Percentiles rank a stretch among this genome's conserved stretches.
Evolutionary conservation across 805 yeast genomes (phyloP).

Genomic region (Huiozyma sinensis): DNA sequence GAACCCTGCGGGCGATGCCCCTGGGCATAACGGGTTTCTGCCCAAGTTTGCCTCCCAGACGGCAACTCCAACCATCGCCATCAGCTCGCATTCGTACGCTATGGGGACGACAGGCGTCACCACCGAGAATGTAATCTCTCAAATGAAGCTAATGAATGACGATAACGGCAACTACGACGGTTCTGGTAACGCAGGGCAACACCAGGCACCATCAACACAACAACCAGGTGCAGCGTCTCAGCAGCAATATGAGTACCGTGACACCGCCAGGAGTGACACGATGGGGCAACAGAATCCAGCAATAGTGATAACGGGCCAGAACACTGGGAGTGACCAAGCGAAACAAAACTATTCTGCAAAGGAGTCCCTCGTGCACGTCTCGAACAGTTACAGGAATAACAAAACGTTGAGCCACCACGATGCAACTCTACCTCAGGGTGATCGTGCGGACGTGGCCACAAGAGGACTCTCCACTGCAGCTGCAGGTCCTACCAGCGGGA

Average conservation of each 20-base stretch:
- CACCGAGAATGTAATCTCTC: slow-evolving; percentile 28
- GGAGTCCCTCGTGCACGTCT: slow-evolving; percentile 5
- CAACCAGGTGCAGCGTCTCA: slow-evolving; percentile 3
- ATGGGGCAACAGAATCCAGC: background rate
- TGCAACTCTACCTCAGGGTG: background rate
- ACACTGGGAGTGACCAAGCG: too few relatives aligned
- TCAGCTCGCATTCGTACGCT: slow-evolving; percentile 50
- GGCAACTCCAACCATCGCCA: slow-evolving; percentile 59
- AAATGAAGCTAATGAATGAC: slow-evolving; percentile 14
- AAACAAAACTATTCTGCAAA: slow-evolving; percentile 3
- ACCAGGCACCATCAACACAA: background rate
- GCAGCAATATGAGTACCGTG: slow-evolving; percentile 8
- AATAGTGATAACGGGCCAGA: background rate
- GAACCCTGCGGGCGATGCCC: slow-evolving; percentile 1
- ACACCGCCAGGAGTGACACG: background rate
- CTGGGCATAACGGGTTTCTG: slow-evolving; percentile 13
- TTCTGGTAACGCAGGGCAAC: background rate
- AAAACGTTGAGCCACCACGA: background rate
- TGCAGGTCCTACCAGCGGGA: slow-evolving; percentile 12
- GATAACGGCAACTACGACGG: too few relatives aligned
- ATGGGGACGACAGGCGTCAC: slow-evolving; percentile 54
- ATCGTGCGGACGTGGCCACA: background rate
- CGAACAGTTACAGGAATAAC: slow-evolving; percentile 2
- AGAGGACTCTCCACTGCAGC: background rate
- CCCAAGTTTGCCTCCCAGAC: slow-evolving; percentile 34